Evolutionary conservation across 2,329 filamentous ascomycete genomes (phyloP).

Genomic region (Coniochaeta ligniaria): DNA sequence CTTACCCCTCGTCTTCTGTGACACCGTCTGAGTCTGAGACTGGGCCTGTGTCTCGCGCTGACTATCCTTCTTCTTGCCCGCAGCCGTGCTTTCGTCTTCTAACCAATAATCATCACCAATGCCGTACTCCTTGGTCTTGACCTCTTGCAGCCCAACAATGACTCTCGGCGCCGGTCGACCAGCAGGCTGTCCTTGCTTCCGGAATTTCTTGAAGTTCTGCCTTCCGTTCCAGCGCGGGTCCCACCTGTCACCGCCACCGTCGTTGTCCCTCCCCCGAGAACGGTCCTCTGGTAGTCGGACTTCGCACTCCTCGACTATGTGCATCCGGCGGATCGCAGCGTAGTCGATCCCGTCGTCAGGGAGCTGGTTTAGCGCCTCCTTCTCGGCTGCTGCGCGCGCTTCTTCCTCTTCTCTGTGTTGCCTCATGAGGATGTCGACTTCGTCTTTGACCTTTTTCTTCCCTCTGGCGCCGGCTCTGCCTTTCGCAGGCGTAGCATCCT

Average conservation of each 20-base stretch:
- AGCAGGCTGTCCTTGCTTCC: constrained; percentile 42
- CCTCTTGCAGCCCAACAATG: constrained; percentile 67
- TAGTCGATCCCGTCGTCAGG: constrained; percentile 61
- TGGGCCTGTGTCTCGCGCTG: constrained; percentile 6
- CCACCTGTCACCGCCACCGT: constrained; percentile 76
- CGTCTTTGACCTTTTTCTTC: constrained; percentile 45
- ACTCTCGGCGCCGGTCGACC: constrained; percentile 39
- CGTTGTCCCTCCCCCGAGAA: constrained; percentile 42
- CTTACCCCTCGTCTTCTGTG: constrained; percentile 19
- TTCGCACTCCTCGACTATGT: constrained; percentile 71
- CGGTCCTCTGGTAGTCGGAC: constrained; percentile 33
- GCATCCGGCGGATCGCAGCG: constrained; percentile 63
- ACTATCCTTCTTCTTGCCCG: constrained; percentile 14
- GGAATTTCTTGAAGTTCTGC: constrained; percentile 93
- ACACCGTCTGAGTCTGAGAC: constrained; percentile 11
- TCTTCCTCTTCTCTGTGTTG: constrained; percentile 59
- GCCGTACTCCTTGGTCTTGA: constrained; percentile 63
- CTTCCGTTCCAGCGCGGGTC: constrained; percentile 86
- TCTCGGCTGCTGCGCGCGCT: constrained; percentile 48
- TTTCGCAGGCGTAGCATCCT: constrained; percentile 16
- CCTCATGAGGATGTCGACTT: constrained; percentile 58
- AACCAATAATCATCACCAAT: constrained; percentile 74
- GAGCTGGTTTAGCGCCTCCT: constrained; percentile 42
- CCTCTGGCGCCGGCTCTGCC: constrained; percentile 19
- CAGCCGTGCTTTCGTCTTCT: constrained; percentile 34